These are phyloP conservation scores for Coniferiporia sulphurascens DNA, from an alignment of 1,284 basidiomycete genomes.

Conservation along the genomic window DNA sequence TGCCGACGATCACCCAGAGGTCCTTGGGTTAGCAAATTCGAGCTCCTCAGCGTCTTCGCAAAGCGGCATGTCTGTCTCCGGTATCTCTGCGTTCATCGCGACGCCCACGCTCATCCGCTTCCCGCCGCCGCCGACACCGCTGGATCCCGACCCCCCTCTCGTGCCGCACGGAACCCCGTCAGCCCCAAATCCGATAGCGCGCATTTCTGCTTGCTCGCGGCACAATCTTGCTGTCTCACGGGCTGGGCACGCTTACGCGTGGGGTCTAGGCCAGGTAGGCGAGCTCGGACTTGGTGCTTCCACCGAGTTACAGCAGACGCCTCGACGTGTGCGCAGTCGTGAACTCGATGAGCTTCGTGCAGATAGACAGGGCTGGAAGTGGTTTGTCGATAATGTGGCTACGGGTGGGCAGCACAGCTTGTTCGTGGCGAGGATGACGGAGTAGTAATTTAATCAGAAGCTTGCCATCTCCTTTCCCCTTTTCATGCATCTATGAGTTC, in stretches of 20 bases:
- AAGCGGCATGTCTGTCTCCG: slow-evolving; percentile 20
- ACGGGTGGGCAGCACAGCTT: slow-evolving; percentile 44
- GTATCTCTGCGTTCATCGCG: slow-evolving; percentile 21
- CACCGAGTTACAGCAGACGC: slow-evolving; percentile 26
- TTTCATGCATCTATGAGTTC: too few relatives aligned
- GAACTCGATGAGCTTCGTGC: slow-evolving; percentile 26
- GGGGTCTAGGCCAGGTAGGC: slow-evolving; percentile 45
- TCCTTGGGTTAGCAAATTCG: slow-evolving; percentile 24
- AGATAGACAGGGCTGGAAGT: slow-evolving; percentile 21
- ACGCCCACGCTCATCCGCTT: slow-evolving; percentile 42
- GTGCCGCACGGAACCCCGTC: slow-evolving; percentile 23
- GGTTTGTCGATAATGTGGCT: slow-evolving; percentile 32
- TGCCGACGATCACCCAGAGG: slow-evolving; percentile 37
- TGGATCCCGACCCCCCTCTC: slow-evolving; percentile 37
- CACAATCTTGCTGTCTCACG: slow-evolving; percentile 49
- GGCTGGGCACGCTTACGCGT: slow-evolving; percentile 47
- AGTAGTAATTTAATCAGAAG: not conserved
- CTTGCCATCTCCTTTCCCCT: too few relatives aligned
- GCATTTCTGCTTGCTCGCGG: slow-evolving; percentile 44
- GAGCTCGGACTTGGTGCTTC: slow-evolving; percentile 37
- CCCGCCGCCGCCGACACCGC: slow-evolving; percentile 36
- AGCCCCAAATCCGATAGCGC: slow-evolving; percentile 36
- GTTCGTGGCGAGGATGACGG: slow-evolving; percentile 21
- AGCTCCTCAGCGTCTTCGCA: slow-evolving; percentile 15
- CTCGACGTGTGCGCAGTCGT: slow-evolving; percentile 22